phyloP scores from a whole-genome alignment of 2,329 filamentous ascomycete genomes.

The Botrytis deweyae region DNA sequence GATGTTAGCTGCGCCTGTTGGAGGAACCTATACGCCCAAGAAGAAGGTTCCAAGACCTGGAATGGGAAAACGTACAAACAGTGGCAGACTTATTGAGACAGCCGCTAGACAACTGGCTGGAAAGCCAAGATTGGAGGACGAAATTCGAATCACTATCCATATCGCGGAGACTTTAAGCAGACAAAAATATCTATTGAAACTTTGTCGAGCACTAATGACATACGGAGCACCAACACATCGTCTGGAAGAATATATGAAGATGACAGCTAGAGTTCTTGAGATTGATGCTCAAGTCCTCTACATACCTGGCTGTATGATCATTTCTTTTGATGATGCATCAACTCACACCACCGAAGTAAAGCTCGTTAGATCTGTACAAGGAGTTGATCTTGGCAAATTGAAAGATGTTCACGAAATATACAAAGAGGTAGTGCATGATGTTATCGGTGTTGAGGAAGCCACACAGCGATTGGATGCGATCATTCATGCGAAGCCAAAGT shows the following conservation, averaged over 20 bases:
- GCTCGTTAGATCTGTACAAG: conserved; percentile 66
- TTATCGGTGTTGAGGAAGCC: conserved; percentile 70
- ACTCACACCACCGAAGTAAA: conserved; percentile 81
- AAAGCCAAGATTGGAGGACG: conserved; percentile 39
- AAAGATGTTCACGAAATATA: conserved; percentile 75
- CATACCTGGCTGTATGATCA: conserved; percentile 89
- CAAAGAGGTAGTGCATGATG: conserved; percentile 78
- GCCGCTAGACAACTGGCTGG: conserved; percentile 30
- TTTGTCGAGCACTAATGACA: conserved; percentile 84
- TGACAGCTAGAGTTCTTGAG: conserved; percentile 84
- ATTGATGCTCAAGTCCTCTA: conserved; percentile 90
- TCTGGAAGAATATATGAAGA: conserved; percentile 86
- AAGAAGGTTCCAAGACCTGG: conserved; percentile 30
- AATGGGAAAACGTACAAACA: conserved; percentile 34
- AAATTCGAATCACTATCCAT: conserved; percentile 53
- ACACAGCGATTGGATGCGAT: conserved; percentile 59
- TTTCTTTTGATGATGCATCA: conserved; percentile 76
- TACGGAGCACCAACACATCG: conserved; percentile 90
- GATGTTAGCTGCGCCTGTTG: conserved; percentile 49
- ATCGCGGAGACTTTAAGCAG: conserved; percentile 71
- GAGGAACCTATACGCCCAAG: conserved; percentile 43
- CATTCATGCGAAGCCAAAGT: conserved; percentile 48
- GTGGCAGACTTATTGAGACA: conserved; percentile 31
- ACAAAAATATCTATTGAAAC: conserved; percentile 78
- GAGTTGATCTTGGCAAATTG: conserved; percentile 71